Conservation (phyloP, 202 grass and related monocot species). For the Carex arenaria region DNA sequence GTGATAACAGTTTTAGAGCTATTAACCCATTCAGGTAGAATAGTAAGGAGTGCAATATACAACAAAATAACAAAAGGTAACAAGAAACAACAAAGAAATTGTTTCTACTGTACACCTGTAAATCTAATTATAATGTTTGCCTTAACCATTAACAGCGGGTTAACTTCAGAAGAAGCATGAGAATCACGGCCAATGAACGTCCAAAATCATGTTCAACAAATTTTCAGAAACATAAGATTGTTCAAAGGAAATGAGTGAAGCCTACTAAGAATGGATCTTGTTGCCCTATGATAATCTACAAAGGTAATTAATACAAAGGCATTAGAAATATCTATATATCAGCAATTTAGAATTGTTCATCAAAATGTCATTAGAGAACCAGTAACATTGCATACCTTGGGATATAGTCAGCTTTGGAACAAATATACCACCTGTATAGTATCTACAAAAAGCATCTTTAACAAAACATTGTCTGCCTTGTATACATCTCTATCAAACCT, state of each 20-base stretch:
- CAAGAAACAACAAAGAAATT: background rate
- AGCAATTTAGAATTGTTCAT: background rate
- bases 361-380: background rate
- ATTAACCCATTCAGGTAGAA: background rate
- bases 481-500: constrained; percentile 8
- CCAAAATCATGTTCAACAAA: constrained; percentile 3
- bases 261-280: background rate
- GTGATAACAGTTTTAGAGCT: background rate
- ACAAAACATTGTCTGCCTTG: background rate
- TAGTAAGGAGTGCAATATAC: background rate
- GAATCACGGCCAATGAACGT: background rate
- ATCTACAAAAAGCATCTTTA: constrained; percentile 22
- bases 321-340: background rate
- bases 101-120: constrained; percentile 10
- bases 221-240: background rate
- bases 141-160: constrained; percentile 3
- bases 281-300: background rate
- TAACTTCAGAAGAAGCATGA: background rate
- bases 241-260: background rate
- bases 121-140: background rate
- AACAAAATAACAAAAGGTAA: background rate
- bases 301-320: background rate
- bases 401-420: background rate
- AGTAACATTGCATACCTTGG: background rate
- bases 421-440: background rate